Conservation (phyloP, 192 early-diverging fungal species). For the Anaeromyces robustus region DNA sequence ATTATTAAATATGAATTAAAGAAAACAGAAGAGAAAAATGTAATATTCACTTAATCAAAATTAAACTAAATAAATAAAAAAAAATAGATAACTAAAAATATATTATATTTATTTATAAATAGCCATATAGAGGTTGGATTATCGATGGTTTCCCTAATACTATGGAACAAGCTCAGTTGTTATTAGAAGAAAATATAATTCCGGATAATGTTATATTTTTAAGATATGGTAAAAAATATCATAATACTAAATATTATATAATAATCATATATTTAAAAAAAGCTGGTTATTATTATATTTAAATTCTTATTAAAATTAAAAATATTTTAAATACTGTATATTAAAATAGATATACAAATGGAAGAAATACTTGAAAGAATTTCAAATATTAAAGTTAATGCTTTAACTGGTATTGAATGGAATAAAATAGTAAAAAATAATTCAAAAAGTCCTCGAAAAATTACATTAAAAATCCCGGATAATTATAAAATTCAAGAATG, state of each 20-base stretch:
- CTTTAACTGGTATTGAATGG: neutral
- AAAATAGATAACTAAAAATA: no score
- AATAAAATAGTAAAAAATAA: neutral
- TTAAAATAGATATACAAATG: neutral
- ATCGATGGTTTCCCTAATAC: slow-evolving; percentile 35
- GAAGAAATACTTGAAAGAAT: neutral
- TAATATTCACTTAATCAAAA: no score
- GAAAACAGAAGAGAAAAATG: neutral
- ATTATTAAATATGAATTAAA: neutral
- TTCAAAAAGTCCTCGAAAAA: neutral
- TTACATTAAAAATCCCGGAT: neutral
- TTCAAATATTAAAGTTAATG: neutral
- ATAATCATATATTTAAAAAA: no score
- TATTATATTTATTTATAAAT: neutral
- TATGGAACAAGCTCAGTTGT: slow-evolving; percentile 14
- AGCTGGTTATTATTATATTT: no score
- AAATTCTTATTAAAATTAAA: no score
- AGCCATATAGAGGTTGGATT: slow-evolving; percentile 19
- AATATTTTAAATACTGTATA: no score
- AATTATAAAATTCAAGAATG: neutral
- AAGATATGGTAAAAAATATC: neutral
- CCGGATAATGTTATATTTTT: slow-evolving; percentile 6
- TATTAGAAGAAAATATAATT: slow-evolving; percentile 20
- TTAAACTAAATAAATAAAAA: no score
- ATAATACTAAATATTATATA: no score